A percentile compares a stretch with the other conserved stretches of the same genome.
These are phyloP conservation scores for Platanus orientalis DNA, from an alignment of 164 flowering plant genomes.

Conservation along the genomic window DNA sequence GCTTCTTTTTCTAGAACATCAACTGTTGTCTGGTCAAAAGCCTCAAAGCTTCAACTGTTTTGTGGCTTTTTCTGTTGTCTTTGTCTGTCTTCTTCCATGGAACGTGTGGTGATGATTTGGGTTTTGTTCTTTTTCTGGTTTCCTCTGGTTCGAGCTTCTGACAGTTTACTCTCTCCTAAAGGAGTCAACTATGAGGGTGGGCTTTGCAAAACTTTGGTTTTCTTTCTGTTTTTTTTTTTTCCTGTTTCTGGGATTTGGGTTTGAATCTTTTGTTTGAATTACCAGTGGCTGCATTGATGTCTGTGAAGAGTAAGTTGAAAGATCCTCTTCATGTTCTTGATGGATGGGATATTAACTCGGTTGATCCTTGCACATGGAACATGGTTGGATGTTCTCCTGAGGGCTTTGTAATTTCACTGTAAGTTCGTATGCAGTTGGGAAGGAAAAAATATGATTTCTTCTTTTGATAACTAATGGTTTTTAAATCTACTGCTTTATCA, in stretches of 20 bases:
- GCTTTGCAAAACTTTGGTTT: not conserved
- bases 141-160: slow-evolving; percentile 31
- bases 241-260: not conserved
- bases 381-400: slow-evolving; percentile 82
- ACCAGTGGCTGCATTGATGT: slow-evolving; percentile 91
- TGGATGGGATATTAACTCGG: slow-evolving; percentile 98
- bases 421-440: slow-evolving; percentile 16
- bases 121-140: slow-evolving; percentile 11
- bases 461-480: not conserved
- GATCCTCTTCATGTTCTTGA: slow-evolving; percentile 52
- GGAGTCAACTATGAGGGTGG: slow-evolving; percentile 98
- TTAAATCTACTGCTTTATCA: not conserved
- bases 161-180: slow-evolving; percentile 79
- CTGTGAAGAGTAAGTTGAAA: slow-evolving; percentile 68
- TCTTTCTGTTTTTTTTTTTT: slow-evolving; percentile 4
- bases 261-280: not conserved
- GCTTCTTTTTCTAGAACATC: too few relatives aligned
- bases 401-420: slow-evolving; percentile 89
- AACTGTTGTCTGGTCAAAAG: not conserved
- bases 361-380: slow-evolving; percentile 97
- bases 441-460: not conserved
- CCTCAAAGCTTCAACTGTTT: not conserved
- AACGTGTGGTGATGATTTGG: slow-evolving; percentile 8
- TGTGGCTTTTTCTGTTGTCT: not conserved
- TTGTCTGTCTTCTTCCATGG: slow-evolving; percentile 25